Percentiles rank a stretch among this genome's conserved stretches.
Evolutionary conservation across 2,329 filamentous ascomycete species (phyloP).

Genomic region (Fusarium solani-melongenae): DNA sequence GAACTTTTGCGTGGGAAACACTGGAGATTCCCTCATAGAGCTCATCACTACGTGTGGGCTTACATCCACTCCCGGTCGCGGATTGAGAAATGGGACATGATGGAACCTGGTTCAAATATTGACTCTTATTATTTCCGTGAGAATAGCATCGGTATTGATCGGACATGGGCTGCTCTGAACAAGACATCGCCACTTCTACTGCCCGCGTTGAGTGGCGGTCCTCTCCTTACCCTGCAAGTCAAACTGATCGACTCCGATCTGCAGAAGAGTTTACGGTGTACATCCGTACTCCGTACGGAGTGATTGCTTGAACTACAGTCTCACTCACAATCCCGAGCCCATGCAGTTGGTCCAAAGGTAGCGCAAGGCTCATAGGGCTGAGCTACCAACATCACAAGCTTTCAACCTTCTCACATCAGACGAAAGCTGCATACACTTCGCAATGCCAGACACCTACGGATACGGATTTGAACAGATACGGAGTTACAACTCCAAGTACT

Average conservation of each 20-base stretch:
- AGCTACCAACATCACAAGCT: not conserved
- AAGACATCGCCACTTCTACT: not conserved
- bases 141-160: not conserved
- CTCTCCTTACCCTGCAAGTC: not conserved
- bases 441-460: not conserved
- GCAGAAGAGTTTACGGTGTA: not conserved
- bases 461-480: not conserved
- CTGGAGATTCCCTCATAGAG: not conserved
- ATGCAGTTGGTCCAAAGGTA: not conserved
- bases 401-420: not conserved
- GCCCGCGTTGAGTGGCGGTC: not conserved
- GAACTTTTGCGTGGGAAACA: not conserved
- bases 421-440: not conserved
- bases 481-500: not conserved
- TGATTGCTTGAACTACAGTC: not conserved
- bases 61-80: not conserved
- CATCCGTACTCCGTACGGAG: not conserved
- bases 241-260: not conserved
- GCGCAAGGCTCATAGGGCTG: not conserved
- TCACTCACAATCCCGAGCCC: not conserved
- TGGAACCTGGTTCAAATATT: not conserved
- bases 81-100: not conserved
- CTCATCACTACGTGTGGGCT: not conserved
- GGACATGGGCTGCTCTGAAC: not conserved
- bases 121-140: no score